Evolutionary conservation across 257 asterid genomes (phyloP).

Genomic region (Gardenia jasminoides): DNA sequence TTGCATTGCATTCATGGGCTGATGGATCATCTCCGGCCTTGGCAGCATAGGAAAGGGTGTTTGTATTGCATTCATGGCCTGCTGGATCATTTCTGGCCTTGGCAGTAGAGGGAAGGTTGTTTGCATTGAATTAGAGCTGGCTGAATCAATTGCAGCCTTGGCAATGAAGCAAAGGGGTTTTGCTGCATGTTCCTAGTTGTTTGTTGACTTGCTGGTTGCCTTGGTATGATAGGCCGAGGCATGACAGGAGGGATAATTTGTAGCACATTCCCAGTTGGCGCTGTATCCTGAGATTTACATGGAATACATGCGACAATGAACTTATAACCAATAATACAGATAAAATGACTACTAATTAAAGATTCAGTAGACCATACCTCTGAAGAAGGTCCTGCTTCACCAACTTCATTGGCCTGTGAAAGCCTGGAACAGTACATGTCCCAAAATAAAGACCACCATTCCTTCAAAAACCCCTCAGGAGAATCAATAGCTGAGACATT

Average conservation of each 20-base stretch:
- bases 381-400: background rate
- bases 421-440: slow-evolving; percentile 20
- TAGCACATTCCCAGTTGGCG: background rate
- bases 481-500: slow-evolving; percentile 28
- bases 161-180: background rate
- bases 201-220: background rate
- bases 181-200: background rate
- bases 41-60: background rate
- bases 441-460: slow-evolving; percentile 58
- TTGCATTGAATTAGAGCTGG: background rate
- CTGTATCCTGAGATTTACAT: slow-evolving; percentile 1
- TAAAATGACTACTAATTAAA: background rate
- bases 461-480: slow-evolving; percentile 37
- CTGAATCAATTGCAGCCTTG: background rate
- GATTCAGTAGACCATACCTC: slow-evolving; percentile 10
- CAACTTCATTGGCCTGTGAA: background rate
- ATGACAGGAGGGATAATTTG: background rate
- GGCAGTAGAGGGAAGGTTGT: background rate
- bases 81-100: background rate
- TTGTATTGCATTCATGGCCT: background rate
- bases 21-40: background rate
- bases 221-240: background rate
- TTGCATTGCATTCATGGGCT: background rate
- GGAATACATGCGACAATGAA: background rate
- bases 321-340: background rate